These are phyloP conservation scores for Candida mattraensis DNA, from an alignment of 805 yeast species.

Conservation along the genomic window DNA sequence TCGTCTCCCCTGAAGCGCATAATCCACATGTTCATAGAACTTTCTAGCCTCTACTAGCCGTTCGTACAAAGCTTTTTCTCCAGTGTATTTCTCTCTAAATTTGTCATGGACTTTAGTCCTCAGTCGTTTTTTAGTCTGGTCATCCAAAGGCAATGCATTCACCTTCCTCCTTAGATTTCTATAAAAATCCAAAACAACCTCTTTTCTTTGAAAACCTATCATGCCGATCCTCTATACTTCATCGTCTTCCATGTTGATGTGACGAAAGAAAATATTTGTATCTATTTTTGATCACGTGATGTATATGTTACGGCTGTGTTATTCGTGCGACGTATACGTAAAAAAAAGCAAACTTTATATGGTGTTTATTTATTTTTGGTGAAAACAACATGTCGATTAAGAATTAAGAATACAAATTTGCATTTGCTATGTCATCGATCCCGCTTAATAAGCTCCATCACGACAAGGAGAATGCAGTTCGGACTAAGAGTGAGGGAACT, in stretches of 20 bases:
- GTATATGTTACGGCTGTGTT: too few species aligned
- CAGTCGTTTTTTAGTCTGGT: conserved; percentile 8
- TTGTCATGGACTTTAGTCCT: conserved; percentile 1
- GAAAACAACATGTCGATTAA: too few species aligned
- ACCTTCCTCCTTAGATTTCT: conserved; percentile 11
- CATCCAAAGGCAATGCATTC: conserved; percentile 9
- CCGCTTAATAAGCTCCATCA: conserved; percentile 13
- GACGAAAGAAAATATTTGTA: too few species aligned
- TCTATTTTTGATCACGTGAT: too few species aligned
- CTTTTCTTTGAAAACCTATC: not conserved
- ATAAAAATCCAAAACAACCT: conserved; percentile 5
- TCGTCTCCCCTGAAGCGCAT: conserved; percentile 6
- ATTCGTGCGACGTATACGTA: too few species aligned
- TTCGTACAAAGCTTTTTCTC: conserved; percentile 2
- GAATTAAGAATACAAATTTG: too few species aligned
- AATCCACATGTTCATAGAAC: conserved; percentile 4
- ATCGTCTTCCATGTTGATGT: too few species aligned
- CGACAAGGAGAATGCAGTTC: conserved; percentile 22
- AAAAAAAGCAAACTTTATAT: too few species aligned
- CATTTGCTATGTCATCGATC: conserved; percentile 16
- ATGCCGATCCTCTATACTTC: too few species aligned
- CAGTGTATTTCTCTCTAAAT: not conserved
- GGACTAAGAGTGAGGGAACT: too few species aligned
- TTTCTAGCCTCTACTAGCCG: conserved; percentile 3
- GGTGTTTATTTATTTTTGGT: not conserved